Evolutionary conservation across 805 yeast genomes (phyloP).

Genomic region (Pichia ethanolica): DNA sequence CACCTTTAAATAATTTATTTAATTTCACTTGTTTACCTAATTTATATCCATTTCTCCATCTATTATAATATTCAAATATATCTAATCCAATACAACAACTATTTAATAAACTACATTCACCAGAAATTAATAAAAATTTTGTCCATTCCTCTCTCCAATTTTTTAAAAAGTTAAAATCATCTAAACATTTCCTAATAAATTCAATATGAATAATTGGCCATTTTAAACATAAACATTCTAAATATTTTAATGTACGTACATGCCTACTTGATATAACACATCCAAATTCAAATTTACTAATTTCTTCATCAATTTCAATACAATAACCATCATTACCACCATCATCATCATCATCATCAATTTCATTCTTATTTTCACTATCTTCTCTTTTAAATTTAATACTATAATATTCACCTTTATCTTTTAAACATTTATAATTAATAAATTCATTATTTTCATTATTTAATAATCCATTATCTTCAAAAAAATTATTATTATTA

Average conservation of each 20-base stretch:
- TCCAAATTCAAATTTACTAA: conserved; percentile 39
- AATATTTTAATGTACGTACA: conserved; percentile 63
- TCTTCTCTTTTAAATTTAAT: neutral
- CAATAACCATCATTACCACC: neutral
- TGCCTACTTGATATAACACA: conserved; percentile 56
- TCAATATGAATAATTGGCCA: conserved; percentile 74
- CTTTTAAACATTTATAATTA: conserved; percentile 5
- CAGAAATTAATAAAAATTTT: conserved; percentile 63
- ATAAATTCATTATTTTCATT: conserved; percentile 8
- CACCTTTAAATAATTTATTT: conserved; percentile 32
- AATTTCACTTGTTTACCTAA: conserved; percentile 37
- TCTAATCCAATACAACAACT: conserved; percentile 39
- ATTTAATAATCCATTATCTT: neutral
- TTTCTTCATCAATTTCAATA: neutral
- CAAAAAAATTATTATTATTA: too few relatives aligned
- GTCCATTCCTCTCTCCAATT: conserved; percentile 35
- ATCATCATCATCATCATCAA: too few relatives aligned
- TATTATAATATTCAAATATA: conserved; percentile 35
- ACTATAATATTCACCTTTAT: neutral
- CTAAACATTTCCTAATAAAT: conserved; percentile 47
- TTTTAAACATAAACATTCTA: conserved; percentile 70
- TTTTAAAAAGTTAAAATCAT: conserved; percentile 6
- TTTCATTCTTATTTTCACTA: too few relatives aligned
- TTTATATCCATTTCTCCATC: conserved; percentile 25
- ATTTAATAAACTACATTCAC: conserved; percentile 39